These are phyloP conservation scores for Quercus wislizeni DNA, from an alignment of 306 rosid genomes.

Conservation along the genomic window DNA sequence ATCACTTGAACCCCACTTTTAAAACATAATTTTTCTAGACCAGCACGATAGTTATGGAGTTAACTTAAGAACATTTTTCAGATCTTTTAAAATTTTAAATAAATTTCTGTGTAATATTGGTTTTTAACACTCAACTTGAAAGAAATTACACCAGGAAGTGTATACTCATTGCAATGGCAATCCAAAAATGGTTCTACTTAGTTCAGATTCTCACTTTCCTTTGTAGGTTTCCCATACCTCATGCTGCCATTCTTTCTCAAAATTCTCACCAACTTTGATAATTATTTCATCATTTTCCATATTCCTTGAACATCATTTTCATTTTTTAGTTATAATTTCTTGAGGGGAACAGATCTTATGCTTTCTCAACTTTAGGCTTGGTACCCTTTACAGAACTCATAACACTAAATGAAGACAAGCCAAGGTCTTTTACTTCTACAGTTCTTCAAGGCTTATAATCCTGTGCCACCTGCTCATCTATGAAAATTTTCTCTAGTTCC, in stretches of 20 bases:
- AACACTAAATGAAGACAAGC: neutral
- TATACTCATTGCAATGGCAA: neutral
- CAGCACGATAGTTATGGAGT: neutral
- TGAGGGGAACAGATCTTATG: neutral
- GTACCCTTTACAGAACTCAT: neutral
- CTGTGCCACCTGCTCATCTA: neutral
- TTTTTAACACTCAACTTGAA: neutral
- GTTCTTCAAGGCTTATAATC: neutral
- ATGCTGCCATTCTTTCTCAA: neutral
- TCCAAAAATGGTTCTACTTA: neutral
- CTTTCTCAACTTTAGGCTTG: neutral
- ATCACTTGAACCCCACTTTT: too few relatives aligned
- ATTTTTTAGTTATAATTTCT: neutral
- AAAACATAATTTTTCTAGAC: neutral
- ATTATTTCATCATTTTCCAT: neutral
- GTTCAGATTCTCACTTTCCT: neutral
- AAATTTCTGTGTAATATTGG: neutral
- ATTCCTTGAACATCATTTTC: neutral
- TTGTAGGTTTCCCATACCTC: neutral
- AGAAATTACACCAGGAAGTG: neutral
- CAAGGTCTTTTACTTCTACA: neutral
- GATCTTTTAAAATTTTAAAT: neutral
- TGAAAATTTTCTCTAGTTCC: neutral
- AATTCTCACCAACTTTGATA: neutral
- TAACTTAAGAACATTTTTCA: neutral